Evolutionary conservation across 169 alveolate species (phyloP), one percentile per base, ranked within the genome.

Genomic region (Plasmodium sp.): DNA sequence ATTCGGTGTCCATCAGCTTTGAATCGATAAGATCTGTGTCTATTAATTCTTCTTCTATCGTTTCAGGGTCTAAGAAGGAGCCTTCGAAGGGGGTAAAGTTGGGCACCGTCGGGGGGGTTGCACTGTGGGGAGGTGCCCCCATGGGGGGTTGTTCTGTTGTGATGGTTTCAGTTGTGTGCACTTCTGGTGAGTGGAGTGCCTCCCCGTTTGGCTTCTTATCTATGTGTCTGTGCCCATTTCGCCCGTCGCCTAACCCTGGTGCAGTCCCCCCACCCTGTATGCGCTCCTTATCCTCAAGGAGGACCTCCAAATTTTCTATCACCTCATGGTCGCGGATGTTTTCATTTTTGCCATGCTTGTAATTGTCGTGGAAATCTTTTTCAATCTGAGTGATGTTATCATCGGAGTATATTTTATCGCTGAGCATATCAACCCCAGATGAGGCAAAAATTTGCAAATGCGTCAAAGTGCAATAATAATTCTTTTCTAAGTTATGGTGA

Each of bases 401-500:
- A 58, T 88, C 94, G 1, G 94, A 88, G 72, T 88, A 88, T 79
- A 88, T 88, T 88, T 88, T 88, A 79, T 88, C 94, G 62, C 94
- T 88, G 45, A 88, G 82, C 95, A 96, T 94, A 74, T 97, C 98
- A 58, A 97, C 97, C 36, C 98, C 98, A 51, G 98, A 96, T 31
- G 97, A 95, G 0, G 98, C 98, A 93, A 95, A 97, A 36, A 97
- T 97, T 95, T 95, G 96, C 92, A 97, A 93, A 43, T 95, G 96
- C 4, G 98, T 97, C 3, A 97, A 94, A 27, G 98, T 95, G 88
- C 98, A 97, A 90, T 97, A 97, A 92, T 97, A 97, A 92, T 97
- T 96, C 2, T 95, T 95, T 43, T 96, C 98, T 48, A 86, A 48
- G 36, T 75, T 94, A 90, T 97, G 98, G 92, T 94, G 96, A 43